Evolutionary conservation across 2,329 filamentous ascomycete genomes (phyloP), one percentile per base, ranked within the genome.

Genomic region (Pseudofabraea citricarpa): DNA sequence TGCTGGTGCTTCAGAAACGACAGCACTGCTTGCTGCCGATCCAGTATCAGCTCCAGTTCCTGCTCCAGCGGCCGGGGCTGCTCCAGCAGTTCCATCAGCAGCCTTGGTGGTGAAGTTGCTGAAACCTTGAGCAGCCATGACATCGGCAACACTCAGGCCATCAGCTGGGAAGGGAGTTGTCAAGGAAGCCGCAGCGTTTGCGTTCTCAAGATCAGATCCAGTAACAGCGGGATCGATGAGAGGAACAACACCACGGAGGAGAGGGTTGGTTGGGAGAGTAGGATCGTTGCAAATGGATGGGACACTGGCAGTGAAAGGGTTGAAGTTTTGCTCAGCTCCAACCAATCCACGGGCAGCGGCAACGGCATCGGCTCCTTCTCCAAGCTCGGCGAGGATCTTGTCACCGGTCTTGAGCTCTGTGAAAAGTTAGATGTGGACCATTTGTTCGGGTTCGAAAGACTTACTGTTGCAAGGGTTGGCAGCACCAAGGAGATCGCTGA

Each of bases 281-380:
- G 80, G 65, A 50, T 87, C 79, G 27, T 69, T 73, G 64, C 83
- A 87, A 58, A 87, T 75, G 48, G 72, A 77, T 15, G 78, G 81
- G 24, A 79, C 70, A 55, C 67, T 67, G 49, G 75, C 73, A 44
- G 64, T 75, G 52, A 80, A 85, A 40, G 79, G 80, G 68, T 86
- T 86, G 69, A 84, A 84, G 73, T 87, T 86, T 64, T 84, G 81
- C 70, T 85, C 82, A 4, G 82, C 81, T 20, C 76, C 74, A 12
- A 85, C 81, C 27, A 85, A 71, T 13, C 73, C 74, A 45, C 73
- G 73, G 15, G 83, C 83, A 16, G 78, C 82, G 12, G 73, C 70
- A 45, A 86, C 68, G 51, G 81, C 79, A 48, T 72, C 66, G n/a
- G 71, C 64, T 52, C 78, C 77, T 36, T 65, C 73, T 41, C 82